Base-by-base conservation (phyloP, 1,284 basidiomycete species). In the Tilletia indica region DNA sequence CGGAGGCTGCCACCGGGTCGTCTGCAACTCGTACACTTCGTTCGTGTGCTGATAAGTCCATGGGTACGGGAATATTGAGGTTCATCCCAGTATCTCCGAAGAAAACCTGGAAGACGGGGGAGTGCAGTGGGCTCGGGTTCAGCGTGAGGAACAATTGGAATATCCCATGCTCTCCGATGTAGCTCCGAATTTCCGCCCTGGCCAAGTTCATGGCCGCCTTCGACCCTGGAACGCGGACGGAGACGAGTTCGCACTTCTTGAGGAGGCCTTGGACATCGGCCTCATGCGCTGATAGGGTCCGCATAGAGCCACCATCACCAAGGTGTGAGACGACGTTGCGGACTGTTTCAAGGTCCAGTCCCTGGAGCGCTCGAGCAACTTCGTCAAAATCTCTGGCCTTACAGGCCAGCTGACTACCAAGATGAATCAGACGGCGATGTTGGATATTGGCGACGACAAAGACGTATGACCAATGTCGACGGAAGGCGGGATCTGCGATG, bases 81-180 rank as follows among this genome's bases (percentile, higher is more conserved):
- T 54, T 54, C 4, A 54, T 19, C 8, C 8, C 6, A 5, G 6
- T 19, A 19, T 54, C 51, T 31, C 51, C 51, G 16, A 6, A 54
- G 51, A 54, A 54, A 19, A 4, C 4, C 4, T 54, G 51, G 25
- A 19, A n/a, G 5, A 45, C 42, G 6, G 42, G 42, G 6, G 42
- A 45, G 42, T 45, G 42, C 5, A 12, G 5, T 5, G 51, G 5
- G 25, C 5, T 54, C 4, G 51, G 51, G n/a, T 54, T 54, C 5
- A 54, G 25, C n/a, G 51, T 54, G 51, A 54, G 51, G 51, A 54
- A 54, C 16, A 54, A 19, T 5, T 54, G 51, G 51, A 54, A 54
- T 4, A 54, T 54, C 19, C 51, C 51, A 19, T 6, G 16, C n/a
- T 54, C 5, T 6, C 51, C 51, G 25, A 54, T 54, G 5, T 6